Evolutionary conservation across 331 rosid species (phyloP).

Genomic region (Ulmus americana): DNA sequence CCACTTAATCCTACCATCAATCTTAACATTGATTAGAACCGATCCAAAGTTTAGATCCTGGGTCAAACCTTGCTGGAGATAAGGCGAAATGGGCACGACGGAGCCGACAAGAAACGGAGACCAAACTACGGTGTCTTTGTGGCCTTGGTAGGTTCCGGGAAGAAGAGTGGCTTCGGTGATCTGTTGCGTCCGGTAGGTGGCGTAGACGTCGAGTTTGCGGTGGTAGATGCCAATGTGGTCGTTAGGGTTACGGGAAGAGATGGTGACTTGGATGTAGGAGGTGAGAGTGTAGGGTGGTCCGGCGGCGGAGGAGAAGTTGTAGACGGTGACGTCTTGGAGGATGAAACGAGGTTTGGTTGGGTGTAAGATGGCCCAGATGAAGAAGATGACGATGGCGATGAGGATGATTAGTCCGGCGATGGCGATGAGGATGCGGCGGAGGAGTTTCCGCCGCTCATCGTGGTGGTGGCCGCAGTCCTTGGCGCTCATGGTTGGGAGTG

Average conservation of each 20-base stretch:
- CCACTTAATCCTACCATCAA: slow-evolving; percentile 47
- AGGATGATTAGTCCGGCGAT: slow-evolving; percentile 20
- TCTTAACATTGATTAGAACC: slow-evolving; percentile 39
- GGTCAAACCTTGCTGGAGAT: slow-evolving; percentile 19
- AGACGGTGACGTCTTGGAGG: slow-evolving; percentile 69
- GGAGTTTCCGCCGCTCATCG: slow-evolving; percentile 6
- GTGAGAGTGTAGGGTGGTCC: slow-evolving; percentile 41
- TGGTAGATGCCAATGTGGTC: slow-evolving; percentile 54
- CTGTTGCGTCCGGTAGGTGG: slow-evolving; percentile 56
- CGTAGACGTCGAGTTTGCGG: slow-evolving; percentile 32
- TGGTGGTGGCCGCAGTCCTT: slow-evolving; percentile 47
- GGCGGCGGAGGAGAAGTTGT: slow-evolving; percentile 45
- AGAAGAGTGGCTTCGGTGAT: slow-evolving; percentile 40
- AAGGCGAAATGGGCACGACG: slow-evolving; percentile 47
- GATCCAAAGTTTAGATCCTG: slow-evolving; percentile 47
- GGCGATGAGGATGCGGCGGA: slow-evolving; percentile 24
- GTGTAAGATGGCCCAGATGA: slow-evolving; percentile 47
- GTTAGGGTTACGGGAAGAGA: slow-evolving; percentile 56
- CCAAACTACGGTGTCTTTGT: slow-evolving; percentile 50
- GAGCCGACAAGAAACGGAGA: slow-evolving; percentile 46
- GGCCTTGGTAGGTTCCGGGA: slow-evolving; percentile 61
- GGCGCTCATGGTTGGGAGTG: slow-evolving; percentile 32
- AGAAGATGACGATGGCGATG: slow-evolving; percentile 34
- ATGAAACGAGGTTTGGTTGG: slow-evolving; percentile 55
- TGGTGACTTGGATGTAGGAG: slow-evolving; percentile 46